phyloP scores from a whole-genome alignment of 2,329 filamentous ascomycete genomes.

The Alternaria consortialis region DNA sequence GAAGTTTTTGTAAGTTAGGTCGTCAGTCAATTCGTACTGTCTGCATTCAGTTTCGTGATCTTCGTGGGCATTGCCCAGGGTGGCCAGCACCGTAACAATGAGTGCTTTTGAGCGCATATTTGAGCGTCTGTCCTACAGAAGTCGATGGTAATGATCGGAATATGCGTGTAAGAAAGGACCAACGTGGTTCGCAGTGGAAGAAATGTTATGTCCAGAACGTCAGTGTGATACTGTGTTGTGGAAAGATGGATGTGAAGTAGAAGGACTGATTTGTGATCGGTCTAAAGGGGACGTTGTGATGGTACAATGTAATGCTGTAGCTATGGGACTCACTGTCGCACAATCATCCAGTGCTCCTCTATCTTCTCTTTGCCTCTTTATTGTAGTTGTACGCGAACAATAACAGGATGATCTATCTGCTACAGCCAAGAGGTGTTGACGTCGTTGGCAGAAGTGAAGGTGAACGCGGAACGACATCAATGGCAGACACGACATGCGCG shows the following conservation, averaged over 20 bases:
- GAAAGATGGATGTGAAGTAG: not conserved
- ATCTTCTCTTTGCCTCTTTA: not conserved
- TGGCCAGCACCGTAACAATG: slow-evolving; percentile 19
- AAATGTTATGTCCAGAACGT: not conserved
- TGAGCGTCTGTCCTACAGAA: not conserved
- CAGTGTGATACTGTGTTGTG: not conserved
- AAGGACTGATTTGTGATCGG: not conserved
- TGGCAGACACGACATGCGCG: not conserved
- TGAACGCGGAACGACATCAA: not conserved
- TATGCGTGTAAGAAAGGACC: not conserved
- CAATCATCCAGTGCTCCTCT: not conserved
- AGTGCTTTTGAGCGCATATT: slow-evolving; percentile 5
- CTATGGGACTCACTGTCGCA: not conserved
- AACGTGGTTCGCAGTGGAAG: not conserved
- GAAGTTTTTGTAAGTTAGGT: slow-evolving; percentile 45
- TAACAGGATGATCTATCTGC: not conserved
- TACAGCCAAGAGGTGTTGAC: not conserved
- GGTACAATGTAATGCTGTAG: not conserved
- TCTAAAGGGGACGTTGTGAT: not conserved
- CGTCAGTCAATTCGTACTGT: slow-evolving; percentile 36
- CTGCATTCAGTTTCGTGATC: not conserved
- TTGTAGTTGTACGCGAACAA: slow-evolving; percentile 16
- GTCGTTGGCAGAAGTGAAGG: not conserved
- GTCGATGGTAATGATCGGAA: not conserved
- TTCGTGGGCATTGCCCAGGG: slow-evolving; percentile 13